Conservation (phyloP, 768 basidiomycete genomes). For the Phanerodontia chrysosporium region DNA sequence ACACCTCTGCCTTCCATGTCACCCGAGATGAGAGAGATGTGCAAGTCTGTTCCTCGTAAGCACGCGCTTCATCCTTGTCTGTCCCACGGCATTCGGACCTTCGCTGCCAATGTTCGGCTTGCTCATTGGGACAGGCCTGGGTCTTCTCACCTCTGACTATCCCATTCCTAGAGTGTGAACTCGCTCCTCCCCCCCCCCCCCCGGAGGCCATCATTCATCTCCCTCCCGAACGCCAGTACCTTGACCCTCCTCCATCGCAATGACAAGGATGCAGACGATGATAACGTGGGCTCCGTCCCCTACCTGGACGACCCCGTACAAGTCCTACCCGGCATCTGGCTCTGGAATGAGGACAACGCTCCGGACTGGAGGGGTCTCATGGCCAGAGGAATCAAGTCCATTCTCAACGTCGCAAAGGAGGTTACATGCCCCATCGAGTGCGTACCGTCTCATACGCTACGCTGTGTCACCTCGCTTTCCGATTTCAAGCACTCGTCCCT, state of each 20-base stretch:
- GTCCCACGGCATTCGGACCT: too few species aligned
- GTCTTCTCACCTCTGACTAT: too few species aligned
- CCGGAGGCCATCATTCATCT: slow-evolving; percentile 68
- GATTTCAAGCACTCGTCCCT: slow-evolving; percentile 41
- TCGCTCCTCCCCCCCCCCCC: slow-evolving; percentile 35
- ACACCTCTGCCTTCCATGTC: too few species aligned
- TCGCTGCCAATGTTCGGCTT: too few species aligned
- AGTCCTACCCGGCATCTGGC: slow-evolving; percentile 81
- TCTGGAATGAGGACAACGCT: slow-evolving; percentile 90
- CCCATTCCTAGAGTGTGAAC: too few species aligned
- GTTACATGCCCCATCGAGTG: slow-evolving; percentile 69
- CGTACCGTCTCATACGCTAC: slow-evolving; percentile 41
- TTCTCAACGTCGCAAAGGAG: slow-evolving; percentile 93
- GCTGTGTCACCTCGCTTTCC: slow-evolving; percentile 65
- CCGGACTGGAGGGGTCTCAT: slow-evolving; percentile 72
- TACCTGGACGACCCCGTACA: slow-evolving; percentile 81
- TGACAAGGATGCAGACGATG: slow-evolving; percentile 59
- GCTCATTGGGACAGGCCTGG: too few species aligned
- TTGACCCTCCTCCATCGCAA: slow-evolving; percentile 59
- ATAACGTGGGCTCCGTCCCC: slow-evolving; percentile 52
- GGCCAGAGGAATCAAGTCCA: slow-evolving; percentile 68
- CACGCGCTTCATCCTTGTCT: too few species aligned
- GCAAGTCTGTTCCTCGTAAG: too few species aligned
- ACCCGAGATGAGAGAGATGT: too few species aligned
- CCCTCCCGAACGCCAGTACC: slow-evolving; percentile 55